phyloP scores from a whole-genome alignment of 2,329 filamentous ascomycete genomes.

The Orbilia brochopaga region DNA sequence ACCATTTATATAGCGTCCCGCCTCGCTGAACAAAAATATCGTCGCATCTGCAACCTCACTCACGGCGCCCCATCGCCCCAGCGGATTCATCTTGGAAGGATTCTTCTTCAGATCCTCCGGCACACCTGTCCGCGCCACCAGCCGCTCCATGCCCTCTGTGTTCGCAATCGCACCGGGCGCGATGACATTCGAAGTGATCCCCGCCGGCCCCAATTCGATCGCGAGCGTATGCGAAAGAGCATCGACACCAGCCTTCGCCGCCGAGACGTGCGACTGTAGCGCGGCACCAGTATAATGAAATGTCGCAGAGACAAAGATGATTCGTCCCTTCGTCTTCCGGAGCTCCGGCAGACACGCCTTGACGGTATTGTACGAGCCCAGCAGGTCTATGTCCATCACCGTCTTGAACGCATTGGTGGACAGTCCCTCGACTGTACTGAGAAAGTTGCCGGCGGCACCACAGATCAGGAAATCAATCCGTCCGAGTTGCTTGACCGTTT shows the following conservation, averaged over 20 bases:
- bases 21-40: slow-evolving; percentile 83
- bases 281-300: slow-evolving; percentile 89
- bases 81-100: slow-evolving; percentile 65
- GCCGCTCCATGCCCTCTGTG: slow-evolving; percentile 78
- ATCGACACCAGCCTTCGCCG: slow-evolving; percentile 90
- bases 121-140: slow-evolving; percentile 58
- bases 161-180: slow-evolving; percentile 83
- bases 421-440: slow-evolving; percentile 81
- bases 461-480: slow-evolving; percentile 92
- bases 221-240: slow-evolving; percentile 78
- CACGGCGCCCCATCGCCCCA: slow-evolving; percentile 77
- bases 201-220: slow-evolving; percentile 87
- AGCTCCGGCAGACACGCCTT: slow-evolving; percentile 89
- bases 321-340: slow-evolving; percentile 72
- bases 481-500: slow-evolving; percentile 81
- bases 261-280: slow-evolving; percentile 85
- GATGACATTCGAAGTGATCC: slow-evolving; percentile 86
- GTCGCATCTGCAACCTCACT: slow-evolving; percentile 93
- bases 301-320: slow-evolving; percentile 87
- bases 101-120: slow-evolving; percentile 56
- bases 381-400: slow-evolving; percentile 93
- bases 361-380: slow-evolving; percentile 92
- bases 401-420: slow-evolving; percentile 89
- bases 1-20: slow-evolving; percentile 85
- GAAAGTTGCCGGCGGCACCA: slow-evolving; percentile 93